Base-by-base conservation (phyloP, 441 rosid species). In the Pelargonium australe region DNA sequence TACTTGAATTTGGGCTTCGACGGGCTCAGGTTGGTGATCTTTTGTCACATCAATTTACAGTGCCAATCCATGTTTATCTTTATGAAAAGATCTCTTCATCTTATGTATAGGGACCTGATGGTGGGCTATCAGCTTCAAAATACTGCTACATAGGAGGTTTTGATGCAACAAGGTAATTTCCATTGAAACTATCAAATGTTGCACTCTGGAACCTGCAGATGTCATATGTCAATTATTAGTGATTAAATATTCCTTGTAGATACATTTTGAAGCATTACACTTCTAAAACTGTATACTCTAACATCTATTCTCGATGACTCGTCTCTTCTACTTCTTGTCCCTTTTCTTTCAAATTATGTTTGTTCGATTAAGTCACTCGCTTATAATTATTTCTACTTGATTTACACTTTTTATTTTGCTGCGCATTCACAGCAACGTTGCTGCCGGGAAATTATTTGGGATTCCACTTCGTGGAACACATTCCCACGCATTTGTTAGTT, bases 91-190 rank as follows among this genome's bases (percentile, higher is more conserved):
- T 51, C n/a, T 58, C 71, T 57, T 51, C 19, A 62, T 65, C 58
- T 66, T 68, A 71, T 65, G 28, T 69, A 49, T 74, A 95, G 99
- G 99, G 99, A 75, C 99, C 99, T 13, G 99, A 95, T 80, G 99
- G 98, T 10, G 98, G 92, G 28, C 80, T 95, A 75, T 78, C 93
- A 1, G 98, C 99, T 49, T 95, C 99, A 14, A 92, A 86, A 66
- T 95, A 95, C 73, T 86, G 98, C 75, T 95, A 95, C 74, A 76
- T 95, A 64, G 99, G 99, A 80, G 99, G 99, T 64, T 92, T 95
- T 87, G 99, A 95, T 75, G 95, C 93, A 16, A 92, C 99, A 65
- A 95, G 99, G 99, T 83, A 83, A 70, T 70, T 70, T 69, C 45
- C 69, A n/a, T 20, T 14, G 40, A 70, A 40, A 34, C 40, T 65